phyloP scores from a whole-genome alignment of 164 flowering plant species.

The Stephania cephalantha region DNA sequence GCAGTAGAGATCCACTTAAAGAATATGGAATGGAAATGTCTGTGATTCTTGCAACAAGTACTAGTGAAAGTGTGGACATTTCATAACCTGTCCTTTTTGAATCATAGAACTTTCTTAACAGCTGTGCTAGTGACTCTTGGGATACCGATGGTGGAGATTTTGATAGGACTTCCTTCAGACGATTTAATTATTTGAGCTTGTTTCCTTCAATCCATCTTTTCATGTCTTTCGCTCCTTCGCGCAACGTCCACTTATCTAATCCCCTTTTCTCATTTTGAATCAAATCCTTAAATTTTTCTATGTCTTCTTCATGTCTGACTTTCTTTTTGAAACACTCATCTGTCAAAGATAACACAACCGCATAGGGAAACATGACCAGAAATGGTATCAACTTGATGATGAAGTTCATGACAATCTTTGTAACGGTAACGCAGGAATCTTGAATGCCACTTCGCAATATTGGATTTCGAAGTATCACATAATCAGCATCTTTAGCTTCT shows the following conservation, averaged over 20 bases:
- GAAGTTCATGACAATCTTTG: neutral
- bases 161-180: too few species aligned
- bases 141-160: too few species aligned
- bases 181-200: neutral
- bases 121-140: too few species aligned
- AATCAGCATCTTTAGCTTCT: neutral
- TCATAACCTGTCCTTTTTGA: too few species aligned
- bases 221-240: slow-evolving; percentile 4
- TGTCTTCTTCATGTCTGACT: neutral
- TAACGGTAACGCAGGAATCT: neutral
- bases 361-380: neutral
- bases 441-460: neutral
- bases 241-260: slow-evolving; percentile 2
- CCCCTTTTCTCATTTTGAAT: neutral
- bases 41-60: too few species aligned
- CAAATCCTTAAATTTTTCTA: neutral
- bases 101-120: too few species aligned
- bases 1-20: neutral
- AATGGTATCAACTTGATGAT: neutral
- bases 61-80: too few species aligned
- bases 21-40: neutral
- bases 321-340: too few species aligned
- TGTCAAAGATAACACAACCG: neutral
- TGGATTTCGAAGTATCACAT: neutral
- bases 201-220: slow-evolving; percentile 4